Conservation (phyloP, 2,329 filamentous ascomycete genomes). For the Corniculantispora saksenae region DNA sequence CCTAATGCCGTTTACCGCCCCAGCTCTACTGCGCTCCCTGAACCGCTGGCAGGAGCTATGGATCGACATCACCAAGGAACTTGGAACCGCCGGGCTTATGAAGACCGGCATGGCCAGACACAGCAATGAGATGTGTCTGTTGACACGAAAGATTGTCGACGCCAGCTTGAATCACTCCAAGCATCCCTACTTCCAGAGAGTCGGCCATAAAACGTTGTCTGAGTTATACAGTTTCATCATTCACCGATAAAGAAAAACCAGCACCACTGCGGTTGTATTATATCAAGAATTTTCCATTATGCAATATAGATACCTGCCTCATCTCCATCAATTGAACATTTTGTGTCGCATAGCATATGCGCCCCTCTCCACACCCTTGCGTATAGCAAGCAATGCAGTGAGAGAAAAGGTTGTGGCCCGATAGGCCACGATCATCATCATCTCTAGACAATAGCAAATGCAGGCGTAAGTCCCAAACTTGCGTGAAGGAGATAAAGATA, state of each 20-base stretch:
- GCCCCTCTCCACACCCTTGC: constrained; percentile 52
- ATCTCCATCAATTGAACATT: not conserved
- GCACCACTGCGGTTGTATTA: not conserved
- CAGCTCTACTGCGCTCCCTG: constrained; percentile 22
- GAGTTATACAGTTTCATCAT: constrained; percentile 15
- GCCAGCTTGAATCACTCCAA: constrained; percentile 3
- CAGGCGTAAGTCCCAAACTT: not conserved
- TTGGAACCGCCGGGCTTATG: not conserved
- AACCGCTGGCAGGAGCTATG: constrained; percentile 27
- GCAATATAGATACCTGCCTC: not conserved
- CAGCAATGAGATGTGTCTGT: constrained; percentile 4
- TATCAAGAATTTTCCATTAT: not conserved
- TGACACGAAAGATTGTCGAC: constrained; percentile 5
- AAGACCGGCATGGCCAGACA: constrained; percentile 15
- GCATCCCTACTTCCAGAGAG: constrained; percentile 17
- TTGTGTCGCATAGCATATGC: not conserved
- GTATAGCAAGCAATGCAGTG: constrained; percentile 50
- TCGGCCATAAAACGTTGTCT: constrained; percentile 12
- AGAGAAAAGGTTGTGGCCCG: constrained; percentile 46
- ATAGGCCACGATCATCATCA: constrained; percentile 10
- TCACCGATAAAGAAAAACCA: not conserved
- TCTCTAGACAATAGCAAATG: not conserved
- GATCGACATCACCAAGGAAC: constrained; percentile 3
- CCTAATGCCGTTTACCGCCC: constrained; percentile 15
- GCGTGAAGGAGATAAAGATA: not conserved